Percentiles rank a stretch among this genome's conserved stretches.
Conservation (phyloP, 2,329 filamentous ascomycete species). For the Fusarium nodosum region DNA sequence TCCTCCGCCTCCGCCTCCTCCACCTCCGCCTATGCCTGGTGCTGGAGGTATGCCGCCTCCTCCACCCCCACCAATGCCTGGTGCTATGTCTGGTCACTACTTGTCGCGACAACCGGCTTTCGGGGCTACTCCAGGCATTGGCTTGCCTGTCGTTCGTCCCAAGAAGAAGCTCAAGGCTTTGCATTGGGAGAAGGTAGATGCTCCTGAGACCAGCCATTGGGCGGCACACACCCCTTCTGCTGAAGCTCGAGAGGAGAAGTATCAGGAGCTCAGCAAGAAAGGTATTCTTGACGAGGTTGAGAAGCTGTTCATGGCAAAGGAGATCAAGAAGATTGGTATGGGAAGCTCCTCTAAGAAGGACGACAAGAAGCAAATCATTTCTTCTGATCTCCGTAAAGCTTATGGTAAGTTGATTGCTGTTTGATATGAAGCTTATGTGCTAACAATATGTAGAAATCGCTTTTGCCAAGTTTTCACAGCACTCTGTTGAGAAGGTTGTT, state of each 20-base stretch:
- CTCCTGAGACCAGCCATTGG: constrained; percentile 93
- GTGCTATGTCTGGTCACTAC: constrained; percentile 81
- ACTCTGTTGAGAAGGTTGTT: constrained; percentile 85
- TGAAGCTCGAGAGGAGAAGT: constrained; percentile 94
- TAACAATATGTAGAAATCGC: constrained; percentile 76
- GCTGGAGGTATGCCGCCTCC: constrained; percentile 61
- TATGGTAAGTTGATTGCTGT: constrained; percentile 70
- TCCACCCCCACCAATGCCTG: constrained; percentile 75
- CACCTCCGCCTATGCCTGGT: constrained; percentile 54
- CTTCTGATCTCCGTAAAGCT: constrained; percentile 86
- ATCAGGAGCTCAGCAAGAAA: constrained; percentile 90
- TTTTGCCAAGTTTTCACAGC: constrained; percentile 91
- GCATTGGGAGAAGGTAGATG: constrained; percentile 99
- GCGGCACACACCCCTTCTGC: constrained; percentile 86
- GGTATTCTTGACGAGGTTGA: constrained; percentile 98
- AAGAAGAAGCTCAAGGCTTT: constrained; percentile 99
- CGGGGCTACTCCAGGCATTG: constrained; percentile 68
- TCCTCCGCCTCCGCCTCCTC: constrained; percentile 41
- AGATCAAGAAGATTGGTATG: constrained; percentile 88
- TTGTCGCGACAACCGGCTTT: constrained; percentile 74
- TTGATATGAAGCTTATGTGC: constrained; percentile 7
- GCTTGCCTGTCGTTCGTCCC: constrained; percentile 84
- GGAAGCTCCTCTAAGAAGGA: constrained; percentile 77
- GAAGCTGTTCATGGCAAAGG: constrained; percentile 96
- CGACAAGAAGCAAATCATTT: constrained; percentile 98